Percentiles rank a stretch among this genome's conserved stretches.
phyloP scores from a whole-genome alignment of 768 basidiomycete species.

The Pleurotus pulmonarius region DNA sequence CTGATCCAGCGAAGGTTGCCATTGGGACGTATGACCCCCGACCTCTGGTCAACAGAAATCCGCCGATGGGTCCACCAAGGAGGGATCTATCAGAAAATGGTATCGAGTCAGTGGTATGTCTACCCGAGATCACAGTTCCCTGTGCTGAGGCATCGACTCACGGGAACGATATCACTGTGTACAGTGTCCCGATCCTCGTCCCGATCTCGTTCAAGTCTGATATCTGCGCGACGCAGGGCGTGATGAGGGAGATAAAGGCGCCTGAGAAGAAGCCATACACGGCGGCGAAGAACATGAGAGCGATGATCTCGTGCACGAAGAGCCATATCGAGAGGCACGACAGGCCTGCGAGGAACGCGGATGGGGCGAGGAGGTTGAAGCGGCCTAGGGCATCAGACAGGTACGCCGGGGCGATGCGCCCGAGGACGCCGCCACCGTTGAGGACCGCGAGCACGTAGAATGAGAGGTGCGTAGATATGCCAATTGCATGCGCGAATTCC shows the following conservation, averaged over 20 bases:
- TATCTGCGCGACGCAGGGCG: conserved; percentile 66
- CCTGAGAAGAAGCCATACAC: conserved; percentile 65
- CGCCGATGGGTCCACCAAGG: conserved; percentile 61
- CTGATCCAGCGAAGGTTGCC: conserved; percentile 58
- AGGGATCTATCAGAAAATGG: conserved; percentile 41
- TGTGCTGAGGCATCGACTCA: conserved; percentile 35
- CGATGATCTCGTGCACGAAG: conserved; percentile 32
- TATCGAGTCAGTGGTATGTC: not conserved
- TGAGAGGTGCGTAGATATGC: conserved; percentile 32
- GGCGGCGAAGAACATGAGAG: conserved; percentile 48
- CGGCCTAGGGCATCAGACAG: conserved; percentile 63
- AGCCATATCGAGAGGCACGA: conserved; percentile 57
- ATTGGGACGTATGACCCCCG: conserved; percentile 46
- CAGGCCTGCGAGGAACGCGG: conserved; percentile 61
- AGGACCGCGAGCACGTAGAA: conserved; percentile 62
- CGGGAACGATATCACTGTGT: conserved; percentile 66
- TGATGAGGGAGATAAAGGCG: conserved; percentile 64
- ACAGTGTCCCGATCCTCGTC: conserved; percentile 59
- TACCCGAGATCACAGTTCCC: not conserved
- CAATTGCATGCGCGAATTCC: conserved; percentile 47
- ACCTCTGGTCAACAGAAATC: conserved; percentile 44
- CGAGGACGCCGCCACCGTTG: conserved; percentile 65
- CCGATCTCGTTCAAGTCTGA: conserved; percentile 58
- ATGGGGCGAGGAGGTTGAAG: conserved; percentile 64
- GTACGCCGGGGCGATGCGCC: conserved; percentile 61